phyloP scores from a whole-genome alignment of 1,139 yeast species.

The Groenewaldozyma auringiensis region DNA sequence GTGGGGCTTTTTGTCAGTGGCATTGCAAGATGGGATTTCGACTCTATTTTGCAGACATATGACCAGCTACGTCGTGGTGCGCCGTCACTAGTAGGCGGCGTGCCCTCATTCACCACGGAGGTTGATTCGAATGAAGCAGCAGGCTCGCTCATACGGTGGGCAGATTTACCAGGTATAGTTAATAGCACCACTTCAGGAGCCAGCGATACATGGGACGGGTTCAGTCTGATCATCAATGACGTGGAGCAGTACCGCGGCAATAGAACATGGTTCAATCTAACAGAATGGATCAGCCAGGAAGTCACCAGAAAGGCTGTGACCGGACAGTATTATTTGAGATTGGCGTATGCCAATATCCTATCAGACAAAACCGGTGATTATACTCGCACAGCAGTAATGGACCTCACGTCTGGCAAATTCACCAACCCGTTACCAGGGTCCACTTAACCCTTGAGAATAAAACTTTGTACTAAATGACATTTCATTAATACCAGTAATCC shows the following conservation, averaged over 20 bases:
- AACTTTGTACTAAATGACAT: no score
- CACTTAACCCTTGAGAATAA: slow-evolving; percentile 7
- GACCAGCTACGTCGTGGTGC: slow-evolving; percentile 64
- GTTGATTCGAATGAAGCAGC: slow-evolving; percentile 7
- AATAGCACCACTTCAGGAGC: neutral
- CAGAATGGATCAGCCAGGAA: slow-evolving; percentile 18
- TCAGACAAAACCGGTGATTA: slow-evolving; percentile 22
- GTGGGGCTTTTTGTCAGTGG: slow-evolving; percentile 80
- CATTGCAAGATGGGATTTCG: slow-evolving; percentile 88
- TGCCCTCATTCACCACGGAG: slow-evolving; percentile 40
- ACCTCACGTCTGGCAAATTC: slow-evolving; percentile 13
- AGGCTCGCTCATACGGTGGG: slow-evolving; percentile 7
- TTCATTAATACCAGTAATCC: no score
- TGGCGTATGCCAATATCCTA: slow-evolving; percentile 22
- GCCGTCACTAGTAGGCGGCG: slow-evolving; percentile 46
- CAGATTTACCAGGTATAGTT: no score
- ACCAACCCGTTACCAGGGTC: slow-evolving; percentile 16
- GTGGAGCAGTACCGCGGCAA: slow-evolving; percentile 63
- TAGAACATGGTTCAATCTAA: slow-evolving; percentile 22
- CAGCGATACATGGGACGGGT: slow-evolving; percentile 33
- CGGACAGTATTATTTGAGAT: slow-evolving; percentile 19
- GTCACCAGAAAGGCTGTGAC: slow-evolving; percentile 6
- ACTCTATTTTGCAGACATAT: slow-evolving; percentile 76
- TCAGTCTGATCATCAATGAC: slow-evolving; percentile 67
- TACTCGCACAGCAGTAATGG: slow-evolving; percentile 22